phyloP scores from a whole-genome alignment of 768 basidiomycete genomes.

The Russula olivacea region DNA sequence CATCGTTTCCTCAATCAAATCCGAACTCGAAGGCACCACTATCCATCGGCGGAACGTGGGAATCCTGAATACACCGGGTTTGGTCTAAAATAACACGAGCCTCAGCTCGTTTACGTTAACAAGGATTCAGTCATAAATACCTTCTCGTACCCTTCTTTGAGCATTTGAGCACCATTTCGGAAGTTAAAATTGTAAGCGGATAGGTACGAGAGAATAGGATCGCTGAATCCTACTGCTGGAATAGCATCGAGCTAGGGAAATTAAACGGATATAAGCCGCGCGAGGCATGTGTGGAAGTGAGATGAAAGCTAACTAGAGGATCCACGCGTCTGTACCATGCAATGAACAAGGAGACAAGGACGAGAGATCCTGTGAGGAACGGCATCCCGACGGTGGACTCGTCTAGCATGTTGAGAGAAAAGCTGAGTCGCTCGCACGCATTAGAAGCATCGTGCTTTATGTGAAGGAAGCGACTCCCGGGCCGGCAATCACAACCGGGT shows the following conservation, averaged over 20 bases:
- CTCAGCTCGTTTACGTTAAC: not conserved
- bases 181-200: slow-evolving; percentile 3
- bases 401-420: not conserved
- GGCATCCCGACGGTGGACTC: not conserved
- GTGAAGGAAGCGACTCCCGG: too few species aligned
- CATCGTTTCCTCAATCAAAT: slow-evolving; percentile 38
- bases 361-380: not conserved
- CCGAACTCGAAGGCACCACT: slow-evolving; percentile 33
- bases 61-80: slow-evolving; percentile 32
- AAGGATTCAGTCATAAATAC: not conserved
- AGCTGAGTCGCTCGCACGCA: not conserved
- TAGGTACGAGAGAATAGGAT: slow-evolving; percentile 29
- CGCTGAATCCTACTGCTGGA: slow-evolving; percentile 30
- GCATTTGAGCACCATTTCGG: not conserved
- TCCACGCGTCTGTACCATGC: not conserved
- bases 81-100: slow-evolving; percentile 24
- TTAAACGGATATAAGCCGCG: not conserved
- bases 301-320: not conserved
- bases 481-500: too few species aligned
- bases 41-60: slow-evolving; percentile 34
- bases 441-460: not conserved
- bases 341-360: not conserved
- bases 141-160: slow-evolving; percentile 10
- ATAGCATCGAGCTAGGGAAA: slow-evolving; percentile 23
- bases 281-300: too few species aligned